Base-by-base conservation (phyloP, 805 yeast genomes). In the Candida broadrunensis region DNA sequence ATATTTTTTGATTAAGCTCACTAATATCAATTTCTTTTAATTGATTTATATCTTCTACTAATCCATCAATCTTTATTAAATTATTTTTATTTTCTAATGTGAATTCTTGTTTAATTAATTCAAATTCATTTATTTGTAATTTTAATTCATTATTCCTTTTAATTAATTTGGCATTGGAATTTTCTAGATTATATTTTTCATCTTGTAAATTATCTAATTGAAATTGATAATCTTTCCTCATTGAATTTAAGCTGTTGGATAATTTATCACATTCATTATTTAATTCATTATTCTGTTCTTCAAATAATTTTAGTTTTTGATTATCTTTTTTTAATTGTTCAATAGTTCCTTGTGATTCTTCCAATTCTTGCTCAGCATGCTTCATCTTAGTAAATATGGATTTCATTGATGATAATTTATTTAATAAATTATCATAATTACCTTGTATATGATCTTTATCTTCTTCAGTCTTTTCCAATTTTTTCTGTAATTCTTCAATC, bases 371-470 rank as follows among this genome's bases (percentile, higher is more conserved):
- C 53, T 85, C 83, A 0, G 88, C 67, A 42, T 78, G 83, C 54
- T 85, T 83, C 87, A 85, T 83, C 48, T 85, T 85, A 38, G 60
- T 63, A 58, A 85, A 85, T 2, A 85, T 75, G 1, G 82, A 66
- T 49, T 84, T 85, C 91, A 85, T 85, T 2, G 86, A 77, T 1
- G 88, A 77, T 14, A 86, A 58, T 55, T 83, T 73, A 46, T 77
- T 78, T 44, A 86, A 59, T 24, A 86, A 60, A 4, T 75, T 68
- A 45, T 83, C 83, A 52, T 85, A 83, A 46, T 80, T 80, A 1
- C 71, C 66, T 49, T 82, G 79, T 21, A 76, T 70, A 23, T 75
- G 72, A 36, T 76, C 83, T 41, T 83, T 72, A 51, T 83, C 88
- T 26, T 67, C 63, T 23, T 40, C 40, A 12, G 39, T 21, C 26